These are phyloP conservation scores for Aspergillus sp. DNA, from an alignment of 2,329 filamentous ascomycete genomes.

Conservation along the genomic window DNA sequence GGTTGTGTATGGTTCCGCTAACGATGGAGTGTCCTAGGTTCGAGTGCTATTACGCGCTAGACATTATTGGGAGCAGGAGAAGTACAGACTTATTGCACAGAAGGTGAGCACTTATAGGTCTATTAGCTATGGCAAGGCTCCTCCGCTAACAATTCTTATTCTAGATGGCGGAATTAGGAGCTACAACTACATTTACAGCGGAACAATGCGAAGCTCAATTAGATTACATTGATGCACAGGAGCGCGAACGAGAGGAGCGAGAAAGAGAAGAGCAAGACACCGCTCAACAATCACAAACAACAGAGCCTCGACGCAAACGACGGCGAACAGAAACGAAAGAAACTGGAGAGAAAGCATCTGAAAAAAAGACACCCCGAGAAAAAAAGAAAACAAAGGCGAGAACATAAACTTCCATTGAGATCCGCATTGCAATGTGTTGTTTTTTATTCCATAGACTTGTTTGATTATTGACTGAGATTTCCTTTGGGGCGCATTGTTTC, in stretches of 20 bases:
- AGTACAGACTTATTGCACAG: slow-evolving; percentile 38
- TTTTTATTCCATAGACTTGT: not conserved
- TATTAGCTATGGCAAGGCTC: not conserved
- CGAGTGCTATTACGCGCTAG: slow-evolving; percentile 37
- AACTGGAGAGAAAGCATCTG: not conserved
- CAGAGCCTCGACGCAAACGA: slow-evolving; percentile 24
- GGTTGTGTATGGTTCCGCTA: not conserved
- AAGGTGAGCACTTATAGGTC: slow-evolving; percentile 29
- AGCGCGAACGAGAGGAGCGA: slow-evolving; percentile 14
- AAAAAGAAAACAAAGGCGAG: not conserved
- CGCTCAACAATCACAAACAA: slow-evolving; percentile 13
- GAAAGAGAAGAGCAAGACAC: slow-evolving; percentile 16
- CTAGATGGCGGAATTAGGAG: slow-evolving; percentile 37
- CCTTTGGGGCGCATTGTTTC: not conserved
- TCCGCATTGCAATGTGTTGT: not conserved
- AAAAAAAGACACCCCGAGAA: not conserved
- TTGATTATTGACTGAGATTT: not conserved
- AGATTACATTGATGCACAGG: slow-evolving; percentile 24
- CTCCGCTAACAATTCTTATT: not conserved
- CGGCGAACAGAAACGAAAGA: slow-evolving; percentile 12
- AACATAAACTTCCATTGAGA: not conserved
- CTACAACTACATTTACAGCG: slow-evolving; percentile 32
- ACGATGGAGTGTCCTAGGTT: slow-evolving; percentile 27
- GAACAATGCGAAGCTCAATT: slow-evolving; percentile 39
- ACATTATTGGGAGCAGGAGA: slow-evolving; percentile 39